Conservation (phyloP, 73 alveolate genomes). For the Blepharisma japonicum region DNA sequence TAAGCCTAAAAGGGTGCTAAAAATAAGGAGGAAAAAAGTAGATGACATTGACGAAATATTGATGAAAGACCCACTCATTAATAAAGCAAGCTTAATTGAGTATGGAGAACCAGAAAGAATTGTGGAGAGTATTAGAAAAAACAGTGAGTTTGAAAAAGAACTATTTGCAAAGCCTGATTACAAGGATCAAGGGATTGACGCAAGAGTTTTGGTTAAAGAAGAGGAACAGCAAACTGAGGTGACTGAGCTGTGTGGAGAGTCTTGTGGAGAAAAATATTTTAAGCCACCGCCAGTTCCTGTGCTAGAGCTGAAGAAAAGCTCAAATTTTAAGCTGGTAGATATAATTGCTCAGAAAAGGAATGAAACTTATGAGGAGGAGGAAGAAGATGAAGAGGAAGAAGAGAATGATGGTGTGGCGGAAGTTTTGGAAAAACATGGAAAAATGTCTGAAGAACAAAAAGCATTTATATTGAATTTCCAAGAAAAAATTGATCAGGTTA, state of each 20-base stretch:
- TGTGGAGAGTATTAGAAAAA: not conserved
- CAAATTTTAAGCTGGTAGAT: not conserved
- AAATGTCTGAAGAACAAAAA: too few relatives aligned
- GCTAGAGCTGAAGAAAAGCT: not conserved
- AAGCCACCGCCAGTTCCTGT: not conserved
- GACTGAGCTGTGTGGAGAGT: not conserved
- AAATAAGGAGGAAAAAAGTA: constrained; percentile 11
- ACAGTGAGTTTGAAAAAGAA: not conserved
- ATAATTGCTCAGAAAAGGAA: not conserved
- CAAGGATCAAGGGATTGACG: not conserved
- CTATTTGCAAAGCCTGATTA: not conserved
- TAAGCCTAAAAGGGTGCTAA: not conserved
- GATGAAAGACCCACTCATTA: not conserved
- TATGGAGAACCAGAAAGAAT: not conserved
- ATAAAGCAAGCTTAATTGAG: not conserved
- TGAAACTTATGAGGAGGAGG: not conserved
- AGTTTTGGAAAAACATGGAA: too few relatives aligned
- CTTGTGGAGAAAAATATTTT: constrained; percentile 15
- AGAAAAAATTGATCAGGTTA: constrained; percentile 23
- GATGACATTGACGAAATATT: not conserved
- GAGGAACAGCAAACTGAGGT: constrained; percentile 3
- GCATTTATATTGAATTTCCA: not conserved
- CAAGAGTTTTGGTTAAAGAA: not conserved
- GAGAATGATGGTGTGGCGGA: not conserved
- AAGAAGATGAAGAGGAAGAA: not conserved